Evolutionary conservation across 2,329 filamentous ascomycete species (phyloP).

Genomic region (Penicillium sp.): DNA sequence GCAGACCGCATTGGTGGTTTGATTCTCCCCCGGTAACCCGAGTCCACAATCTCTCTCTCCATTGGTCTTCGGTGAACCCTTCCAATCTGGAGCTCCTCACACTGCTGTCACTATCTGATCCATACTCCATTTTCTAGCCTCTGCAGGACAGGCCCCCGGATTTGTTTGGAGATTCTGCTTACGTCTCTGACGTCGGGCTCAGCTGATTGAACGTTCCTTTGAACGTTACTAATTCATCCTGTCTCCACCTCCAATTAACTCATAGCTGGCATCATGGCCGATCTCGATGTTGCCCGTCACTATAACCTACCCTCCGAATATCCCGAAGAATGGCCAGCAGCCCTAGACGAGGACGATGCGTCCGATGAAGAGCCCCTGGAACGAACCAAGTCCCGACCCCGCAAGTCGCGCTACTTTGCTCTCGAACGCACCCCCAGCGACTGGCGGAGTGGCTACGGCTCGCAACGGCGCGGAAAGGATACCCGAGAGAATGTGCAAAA

Average conservation of each 20-base stretch:
- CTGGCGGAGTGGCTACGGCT: constrained; percentile 66
- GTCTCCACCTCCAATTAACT: not conserved
- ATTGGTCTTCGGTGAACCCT: constrained; percentile 2
- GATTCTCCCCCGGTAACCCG: constrained; percentile 20
- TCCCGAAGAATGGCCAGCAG: constrained; percentile 81
- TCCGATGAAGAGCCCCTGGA: constrained; percentile 57
- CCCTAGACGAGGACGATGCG: constrained; percentile 71
- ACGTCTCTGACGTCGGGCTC: not conserved
- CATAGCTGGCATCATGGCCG: constrained; percentile 53
- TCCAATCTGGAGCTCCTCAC: not conserved
- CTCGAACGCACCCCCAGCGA: constrained; percentile 74
- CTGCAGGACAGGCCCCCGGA: not conserved
- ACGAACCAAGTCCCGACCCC: constrained; percentile 52
- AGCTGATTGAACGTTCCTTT: not conserved
- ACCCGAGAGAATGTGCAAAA: constrained; percentile 79
- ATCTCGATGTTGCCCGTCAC: constrained; percentile 82
- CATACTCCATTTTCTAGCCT: not conserved
- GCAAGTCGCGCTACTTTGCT: constrained; percentile 78
- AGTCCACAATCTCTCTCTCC: constrained; percentile 14
- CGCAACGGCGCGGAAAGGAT: constrained; percentile 63
- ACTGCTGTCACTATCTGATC: not conserved
- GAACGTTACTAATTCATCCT: not conserved
- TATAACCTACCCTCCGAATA: constrained; percentile 80
- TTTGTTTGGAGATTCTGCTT: not conserved
- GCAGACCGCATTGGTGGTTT: constrained; percentile 28